Percentiles rank a stretch among this genome's conserved stretches.
Conservation (phyloP, 306 rosid species). For the Vigna unguiculata region DNA sequence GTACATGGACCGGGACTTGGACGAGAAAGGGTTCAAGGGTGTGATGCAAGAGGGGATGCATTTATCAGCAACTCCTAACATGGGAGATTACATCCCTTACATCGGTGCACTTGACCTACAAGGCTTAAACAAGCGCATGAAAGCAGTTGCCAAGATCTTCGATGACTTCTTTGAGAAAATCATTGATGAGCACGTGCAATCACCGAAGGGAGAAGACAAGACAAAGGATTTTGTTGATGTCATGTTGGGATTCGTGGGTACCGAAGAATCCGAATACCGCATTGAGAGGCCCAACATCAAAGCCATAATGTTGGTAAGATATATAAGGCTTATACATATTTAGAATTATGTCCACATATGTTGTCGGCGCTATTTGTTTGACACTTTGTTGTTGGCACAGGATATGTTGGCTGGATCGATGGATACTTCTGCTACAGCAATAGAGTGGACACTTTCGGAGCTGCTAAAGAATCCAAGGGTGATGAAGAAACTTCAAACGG, state of each 20-base stretch:
- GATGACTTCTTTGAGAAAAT: constrained; percentile 68
- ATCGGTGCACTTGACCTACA: constrained; percentile 66
- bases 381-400: constrained; percentile 20
- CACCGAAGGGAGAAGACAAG: constrained; percentile 39
- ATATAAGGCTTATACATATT: no score
- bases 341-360: no score
- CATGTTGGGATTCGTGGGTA: constrained; percentile 60
- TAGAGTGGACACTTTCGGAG: constrained; percentile 65
- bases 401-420: constrained; percentile 61
- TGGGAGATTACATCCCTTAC: constrained; percentile 67
- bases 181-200: constrained; percentile 68
- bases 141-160: constrained; percentile 53
- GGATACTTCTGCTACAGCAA: constrained; percentile 64
- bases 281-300: constrained; percentile 66
- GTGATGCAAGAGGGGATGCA: constrained; percentile 59
- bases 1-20: constrained; percentile 55
- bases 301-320: constrained; percentile 61
- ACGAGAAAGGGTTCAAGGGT: constrained; percentile 63
- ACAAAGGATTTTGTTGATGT: constrained; percentile 73
- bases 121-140: constrained; percentile 58
- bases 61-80: constrained; percentile 47
- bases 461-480: constrained; percentile 60
- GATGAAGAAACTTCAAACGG: constrained; percentile 64
- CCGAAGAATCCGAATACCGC: constrained; percentile 61
- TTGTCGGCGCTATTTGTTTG: neutral